These are phyloP conservation scores for Xylariaceae sp. DNA, from an alignment of 2,329 filamentous ascomycete species.

Conservation along the genomic window DNA sequence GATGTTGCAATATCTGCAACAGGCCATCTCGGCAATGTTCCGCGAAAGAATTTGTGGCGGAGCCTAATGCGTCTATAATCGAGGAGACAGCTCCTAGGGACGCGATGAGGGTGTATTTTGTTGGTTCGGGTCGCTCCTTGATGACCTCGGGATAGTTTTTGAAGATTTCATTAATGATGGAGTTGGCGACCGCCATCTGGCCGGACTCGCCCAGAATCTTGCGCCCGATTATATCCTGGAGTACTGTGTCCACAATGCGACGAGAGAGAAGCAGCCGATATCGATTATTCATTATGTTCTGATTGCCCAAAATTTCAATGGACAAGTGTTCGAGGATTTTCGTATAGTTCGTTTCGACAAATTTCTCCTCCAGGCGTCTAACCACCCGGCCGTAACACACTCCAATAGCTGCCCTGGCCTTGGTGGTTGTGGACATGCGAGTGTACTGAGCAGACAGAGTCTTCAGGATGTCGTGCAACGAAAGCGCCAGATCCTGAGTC, in stretches of 20 bases:
- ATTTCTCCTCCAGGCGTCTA: constrained; percentile 69
- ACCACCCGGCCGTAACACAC: constrained; percentile 83
- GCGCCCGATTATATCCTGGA: constrained; percentile 77
- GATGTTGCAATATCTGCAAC: constrained; percentile 85
- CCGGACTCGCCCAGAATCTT: constrained; percentile 84
- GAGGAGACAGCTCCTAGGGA: constrained; percentile 74
- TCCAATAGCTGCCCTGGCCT: constrained; percentile 73
- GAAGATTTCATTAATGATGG: constrained; percentile 78
- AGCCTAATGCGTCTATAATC: constrained; percentile 73
- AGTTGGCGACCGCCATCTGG: constrained; percentile 74
- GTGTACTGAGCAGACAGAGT: constrained; percentile 77
- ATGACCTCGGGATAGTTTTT: constrained; percentile 92
- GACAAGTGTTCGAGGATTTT: constrained; percentile 78
- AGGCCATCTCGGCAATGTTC: constrained; percentile 82
- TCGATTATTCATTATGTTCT: constrained; percentile 72
- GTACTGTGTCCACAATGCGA: constrained; percentile 74
- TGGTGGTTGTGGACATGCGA: constrained; percentile 71
- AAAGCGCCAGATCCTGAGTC: constrained; percentile 65
- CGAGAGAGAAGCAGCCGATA: constrained; percentile 82
- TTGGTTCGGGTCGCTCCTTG: constrained; percentile 81
- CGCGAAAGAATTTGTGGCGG: constrained; percentile 71
- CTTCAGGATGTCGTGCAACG: constrained; percentile 70
- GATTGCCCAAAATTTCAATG: constrained; percentile 70
- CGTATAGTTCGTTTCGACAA: constrained; percentile 78
- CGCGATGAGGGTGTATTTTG: constrained; percentile 76